Evolutionary conservation across 2,329 filamentous ascomycete species (phyloP).

Genomic region (Coniochaeta hoffmannii): DNA sequence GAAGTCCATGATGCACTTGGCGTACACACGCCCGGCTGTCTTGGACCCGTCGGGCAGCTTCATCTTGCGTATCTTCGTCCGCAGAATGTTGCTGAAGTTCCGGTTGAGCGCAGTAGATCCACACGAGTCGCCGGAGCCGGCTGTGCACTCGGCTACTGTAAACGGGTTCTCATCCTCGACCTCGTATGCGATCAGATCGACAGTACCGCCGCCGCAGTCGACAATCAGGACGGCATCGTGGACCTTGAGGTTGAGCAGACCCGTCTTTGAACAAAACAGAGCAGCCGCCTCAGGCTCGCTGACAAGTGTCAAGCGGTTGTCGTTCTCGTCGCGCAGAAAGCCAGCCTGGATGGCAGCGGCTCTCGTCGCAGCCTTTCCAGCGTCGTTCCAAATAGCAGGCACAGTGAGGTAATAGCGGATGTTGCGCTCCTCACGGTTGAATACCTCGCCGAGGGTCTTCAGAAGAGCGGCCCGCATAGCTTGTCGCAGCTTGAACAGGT

Average conservation of each 20-base stretch:
- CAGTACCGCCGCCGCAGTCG: slow-evolving; percentile 95
- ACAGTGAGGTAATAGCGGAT: slow-evolving; percentile 97
- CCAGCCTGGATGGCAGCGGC: slow-evolving; percentile 95
- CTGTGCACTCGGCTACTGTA: slow-evolving; percentile 93
- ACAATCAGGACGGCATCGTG: slow-evolving; percentile 97
- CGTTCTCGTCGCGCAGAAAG: slow-evolving; percentile 93
- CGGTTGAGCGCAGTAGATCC: slow-evolving; percentile 97
- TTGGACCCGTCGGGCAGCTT: slow-evolving; percentile 95
- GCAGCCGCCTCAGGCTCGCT: slow-evolving; percentile 96
- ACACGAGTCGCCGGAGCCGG: slow-evolving; percentile 93
- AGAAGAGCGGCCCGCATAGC: slow-evolving; percentile 94
- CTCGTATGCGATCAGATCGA: slow-evolving; percentile 98
- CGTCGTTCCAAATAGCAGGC: slow-evolving; percentile 99
- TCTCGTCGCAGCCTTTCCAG: slow-evolving; percentile 92
- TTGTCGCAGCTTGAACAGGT: slow-evolving; percentile 95
- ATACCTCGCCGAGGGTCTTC: slow-evolving; percentile 95
- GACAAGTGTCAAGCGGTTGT: slow-evolving; percentile 89
- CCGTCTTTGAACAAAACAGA: slow-evolving; percentile 96
- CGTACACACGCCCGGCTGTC: slow-evolving; percentile 95
- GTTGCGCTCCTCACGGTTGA: slow-evolving; percentile 95
- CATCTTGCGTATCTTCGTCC: slow-evolving; percentile 98
- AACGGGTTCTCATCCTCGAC: slow-evolving; percentile 97
- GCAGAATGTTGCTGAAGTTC: slow-evolving; percentile 96
- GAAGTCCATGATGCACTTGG: slow-evolving; percentile 99
- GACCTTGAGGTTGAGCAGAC: slow-evolving; percentile 92